A percentile compares a stretch with the other conserved stretches of the same genome.
Evolutionary conservation across 352 stramenopile genomes (phyloP).

Genomic region (Globisporangium ultimum): DNA sequence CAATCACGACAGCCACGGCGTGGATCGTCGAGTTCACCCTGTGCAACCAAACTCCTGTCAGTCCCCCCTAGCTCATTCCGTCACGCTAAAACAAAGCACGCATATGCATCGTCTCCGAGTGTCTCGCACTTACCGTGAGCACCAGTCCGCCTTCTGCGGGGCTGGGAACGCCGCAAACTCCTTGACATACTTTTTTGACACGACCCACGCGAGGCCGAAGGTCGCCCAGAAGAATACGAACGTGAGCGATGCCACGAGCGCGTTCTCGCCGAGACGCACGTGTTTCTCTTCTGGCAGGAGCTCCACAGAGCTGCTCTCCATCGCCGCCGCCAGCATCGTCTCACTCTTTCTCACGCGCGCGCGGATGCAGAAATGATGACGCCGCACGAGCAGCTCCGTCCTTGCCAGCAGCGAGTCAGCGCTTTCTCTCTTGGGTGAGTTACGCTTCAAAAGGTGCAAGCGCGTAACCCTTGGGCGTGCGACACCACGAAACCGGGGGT

Average conservation of each 20-base stretch:
- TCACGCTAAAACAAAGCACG: background rate
- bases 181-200: slow-evolving; percentile 47
- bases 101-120: background rate
- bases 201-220: slow-evolving; percentile 59
- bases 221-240: slow-evolving; percentile 72
- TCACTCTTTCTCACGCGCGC: background rate
- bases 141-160: slow-evolving; percentile 80
- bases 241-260: slow-evolving; percentile 44
- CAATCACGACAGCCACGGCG: slow-evolving; percentile 55
- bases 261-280: slow-evolving; percentile 63
- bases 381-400: too few species aligned
- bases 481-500: too few species aligned
- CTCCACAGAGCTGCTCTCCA: slow-evolving; percentile 16
- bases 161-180: slow-evolving; percentile 62
- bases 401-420: too few species aligned
- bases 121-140: slow-evolving; percentile 46
- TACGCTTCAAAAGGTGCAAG: too few species aligned
- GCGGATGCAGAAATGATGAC: background rate
- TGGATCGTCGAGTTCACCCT: slow-evolving; percentile 84
- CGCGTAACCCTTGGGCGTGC: too few species aligned
- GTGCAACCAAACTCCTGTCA: slow-evolving; percentile 6
- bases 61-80: background rate
- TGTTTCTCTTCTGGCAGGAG: slow-evolving; percentile 58
- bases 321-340: slow-evolving; percentile 1
- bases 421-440: background rate